These are phyloP conservation scores for Fusarium pilosicola DNA, from an alignment of 2,329 filamentous ascomycete species.

Conservation along the genomic window DNA sequence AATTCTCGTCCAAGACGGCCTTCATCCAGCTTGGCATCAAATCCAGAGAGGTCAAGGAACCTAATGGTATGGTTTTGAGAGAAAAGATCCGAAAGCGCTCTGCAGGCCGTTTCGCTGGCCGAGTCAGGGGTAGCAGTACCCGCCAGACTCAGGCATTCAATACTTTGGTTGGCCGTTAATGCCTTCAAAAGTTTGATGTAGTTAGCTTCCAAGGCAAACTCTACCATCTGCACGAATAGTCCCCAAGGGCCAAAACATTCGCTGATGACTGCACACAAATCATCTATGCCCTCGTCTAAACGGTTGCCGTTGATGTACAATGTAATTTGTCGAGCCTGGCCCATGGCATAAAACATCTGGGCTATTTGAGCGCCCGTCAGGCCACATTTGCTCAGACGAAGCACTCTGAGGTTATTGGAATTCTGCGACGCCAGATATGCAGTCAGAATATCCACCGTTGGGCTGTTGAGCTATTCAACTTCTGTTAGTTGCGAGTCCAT, in stretches of 20 bases:
- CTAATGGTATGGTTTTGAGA: slow-evolving; percentile 60
- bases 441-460: slow-evolving; percentile 59
- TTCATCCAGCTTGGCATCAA: slow-evolving; percentile 67
- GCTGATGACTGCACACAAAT: slow-evolving; percentile 60
- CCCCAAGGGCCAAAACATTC: slow-evolving; percentile 60
- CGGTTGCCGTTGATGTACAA: slow-evolving; percentile 63
- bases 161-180: slow-evolving; percentile 60
- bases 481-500: slow-evolving; percentile 15
- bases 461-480: slow-evolving; percentile 55
- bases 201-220: slow-evolving; percentile 62
- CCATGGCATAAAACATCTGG: slow-evolving; percentile 62
- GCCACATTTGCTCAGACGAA: slow-evolving; percentile 63
- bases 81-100: slow-evolving; percentile 61
- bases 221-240: slow-evolving; percentile 66
- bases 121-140: slow-evolving; percentile 63
- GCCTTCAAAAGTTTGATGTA: slow-evolving; percentile 63
- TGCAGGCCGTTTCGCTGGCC: slow-evolving; percentile 58
- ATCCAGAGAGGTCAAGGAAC: slow-evolving; percentile 67
- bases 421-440: slow-evolving; percentile 56
- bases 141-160: slow-evolving; percentile 63
- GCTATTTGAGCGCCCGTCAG: slow-evolving; percentile 62
- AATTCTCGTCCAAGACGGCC: slow-evolving; percentile 65
- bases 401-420: slow-evolving; percentile 54
- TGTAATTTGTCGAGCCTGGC: slow-evolving; percentile 58
- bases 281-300: slow-evolving; percentile 62